Conservation (phyloP, 306 rosid genomes). For the Elaeagnus macrophylla region DNA sequence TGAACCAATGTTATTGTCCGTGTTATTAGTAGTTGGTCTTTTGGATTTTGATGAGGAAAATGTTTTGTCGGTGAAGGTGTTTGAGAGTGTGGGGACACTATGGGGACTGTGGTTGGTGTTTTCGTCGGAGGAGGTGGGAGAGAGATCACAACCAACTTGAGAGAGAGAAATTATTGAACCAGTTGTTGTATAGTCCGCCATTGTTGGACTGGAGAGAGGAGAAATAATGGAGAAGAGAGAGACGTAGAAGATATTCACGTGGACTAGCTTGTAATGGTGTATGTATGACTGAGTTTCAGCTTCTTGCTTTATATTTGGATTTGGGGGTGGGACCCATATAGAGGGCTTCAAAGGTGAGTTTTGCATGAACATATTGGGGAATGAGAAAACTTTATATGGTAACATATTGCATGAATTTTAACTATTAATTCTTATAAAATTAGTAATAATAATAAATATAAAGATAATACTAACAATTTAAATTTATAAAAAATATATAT, state of each 20-base stretch:
- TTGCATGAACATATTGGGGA: too few relatives aligned
- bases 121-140: constrained; percentile 21
- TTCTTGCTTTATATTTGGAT: too few relatives aligned
- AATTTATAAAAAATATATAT: too few relatives aligned
- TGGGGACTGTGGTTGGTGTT: constrained; percentile 24
- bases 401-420: too few relatives aligned
- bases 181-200: constrained; percentile 16
- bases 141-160: constrained; percentile 8
- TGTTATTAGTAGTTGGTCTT: not conserved
- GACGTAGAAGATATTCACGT: not conserved
- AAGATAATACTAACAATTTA: too few relatives aligned
- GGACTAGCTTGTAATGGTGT: not conserved
- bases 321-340: too few relatives aligned
- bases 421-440: too few relatives aligned
- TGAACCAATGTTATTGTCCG: not conserved
- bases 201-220: constrained; percentile 5
- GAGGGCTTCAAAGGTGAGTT: too few relatives aligned
- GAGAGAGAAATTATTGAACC: constrained; percentile 16
- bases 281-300: too few relatives aligned
- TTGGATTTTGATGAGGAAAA: constrained; percentile 14
- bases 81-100: constrained; percentile 12
- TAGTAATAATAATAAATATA: too few relatives aligned
- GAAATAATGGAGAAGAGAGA: not conserved
- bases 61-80: not conserved
- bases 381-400: too few relatives aligned